Percentiles rank a stretch among this genome's conserved stretches.
phyloP scores from a whole-genome alignment of 352 stramenopile species.

The Globisporangium sylvaticum region DNA sequence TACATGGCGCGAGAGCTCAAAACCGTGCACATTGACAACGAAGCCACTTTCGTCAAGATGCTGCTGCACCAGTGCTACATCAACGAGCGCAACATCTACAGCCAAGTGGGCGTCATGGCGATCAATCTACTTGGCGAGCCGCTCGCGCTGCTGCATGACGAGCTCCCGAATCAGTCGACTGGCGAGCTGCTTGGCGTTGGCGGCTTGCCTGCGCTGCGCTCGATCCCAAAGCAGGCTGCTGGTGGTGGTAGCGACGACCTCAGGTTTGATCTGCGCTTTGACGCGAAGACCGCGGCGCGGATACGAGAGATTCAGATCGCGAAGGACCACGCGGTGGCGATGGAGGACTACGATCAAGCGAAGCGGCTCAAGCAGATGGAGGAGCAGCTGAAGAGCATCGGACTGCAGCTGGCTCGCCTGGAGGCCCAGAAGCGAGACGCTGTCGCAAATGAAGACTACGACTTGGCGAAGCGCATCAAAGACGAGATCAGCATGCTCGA shows the following conservation, averaged over 20 bases:
- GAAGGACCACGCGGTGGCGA: slow-evolving; percentile 78
- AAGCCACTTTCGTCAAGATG: slow-evolving; percentile 83
- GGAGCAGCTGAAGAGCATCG: slow-evolving; percentile 89
- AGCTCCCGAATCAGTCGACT: slow-evolving; percentile 52
- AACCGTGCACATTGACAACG: slow-evolving; percentile 87
- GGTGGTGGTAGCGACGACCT: slow-evolving; percentile 35
- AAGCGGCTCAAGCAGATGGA: slow-evolving; percentile 82
- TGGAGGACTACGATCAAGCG: slow-evolving; percentile 90
- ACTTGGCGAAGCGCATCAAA: slow-evolving; percentile 89
- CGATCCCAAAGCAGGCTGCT: slow-evolving; percentile 22
- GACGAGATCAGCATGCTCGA: slow-evolving; percentile 79
- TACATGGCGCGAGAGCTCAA: slow-evolving; percentile 91
- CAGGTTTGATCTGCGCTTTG: slow-evolving; percentile 86
- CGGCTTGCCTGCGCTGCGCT: slow-evolving; percentile 10
- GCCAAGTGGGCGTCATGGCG: slow-evolving; percentile 90
- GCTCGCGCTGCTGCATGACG: slow-evolving; percentile 20
- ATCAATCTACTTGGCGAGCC: slow-evolving; percentile 83
- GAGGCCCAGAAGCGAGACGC: slow-evolving; percentile 87
- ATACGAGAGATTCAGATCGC: slow-evolving; percentile 88
- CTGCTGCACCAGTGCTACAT: slow-evolving; percentile 87
- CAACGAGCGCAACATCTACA: slow-evolving; percentile 89
- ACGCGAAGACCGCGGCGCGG: slow-evolving; percentile 80
- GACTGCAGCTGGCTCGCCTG: slow-evolving; percentile 81
- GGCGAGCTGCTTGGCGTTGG: slow-evolving; percentile 31
- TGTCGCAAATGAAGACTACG: slow-evolving; percentile 91